Evolutionary conservation across 352 stramenopile species (phyloP).

Genomic region (Phytopythium montanum): DNA sequence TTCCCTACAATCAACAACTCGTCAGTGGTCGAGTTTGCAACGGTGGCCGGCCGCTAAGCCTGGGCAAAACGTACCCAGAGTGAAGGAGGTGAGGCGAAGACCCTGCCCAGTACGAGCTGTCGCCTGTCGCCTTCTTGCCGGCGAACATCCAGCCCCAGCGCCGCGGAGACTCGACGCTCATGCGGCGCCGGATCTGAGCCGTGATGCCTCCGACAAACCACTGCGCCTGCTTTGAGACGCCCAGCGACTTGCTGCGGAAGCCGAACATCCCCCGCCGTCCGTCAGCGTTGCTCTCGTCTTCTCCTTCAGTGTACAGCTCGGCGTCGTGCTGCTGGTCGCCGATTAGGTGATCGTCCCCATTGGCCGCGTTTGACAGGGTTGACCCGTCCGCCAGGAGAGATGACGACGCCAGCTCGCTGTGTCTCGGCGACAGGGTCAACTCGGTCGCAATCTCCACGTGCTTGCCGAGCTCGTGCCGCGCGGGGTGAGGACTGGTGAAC

Average conservation of each 20-base stretch:
- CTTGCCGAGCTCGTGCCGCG: constrained; percentile 54
- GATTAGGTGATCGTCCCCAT: constrained; percentile 3
- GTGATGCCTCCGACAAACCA: constrained; percentile 71
- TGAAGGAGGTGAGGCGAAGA: constrained; percentile 69
- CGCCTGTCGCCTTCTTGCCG: constrained; percentile 23
- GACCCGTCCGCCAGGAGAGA: constrained; percentile 13
- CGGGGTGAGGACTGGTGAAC: constrained; percentile 68
- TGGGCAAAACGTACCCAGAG: constrained; percentile 41
- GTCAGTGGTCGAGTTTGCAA: background rate
- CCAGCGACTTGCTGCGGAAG: constrained; percentile 58
- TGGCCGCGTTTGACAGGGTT: constrained; percentile 17
- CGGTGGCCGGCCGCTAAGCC: too few relatives aligned
- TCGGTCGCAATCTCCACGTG: constrained; percentile 52
- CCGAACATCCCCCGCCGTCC: constrained; percentile 64
- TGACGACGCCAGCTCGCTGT: constrained; percentile 16
- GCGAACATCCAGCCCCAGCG: constrained; percentile 77
- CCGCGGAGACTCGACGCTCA: constrained; percentile 60
- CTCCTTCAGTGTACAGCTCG: constrained; percentile 19
- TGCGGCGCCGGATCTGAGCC: constrained; percentile 67
- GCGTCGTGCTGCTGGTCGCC: constrained; percentile 15
- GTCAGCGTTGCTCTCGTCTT: constrained; percentile 19
- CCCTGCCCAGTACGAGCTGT: constrained; percentile 54
- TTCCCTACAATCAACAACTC: constrained; percentile 28
- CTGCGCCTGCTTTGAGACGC: constrained; percentile 71
- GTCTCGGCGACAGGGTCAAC: constrained; percentile 32